Evolutionary conservation across 805 yeast species (phyloP).

Genomic region (Candida nonsorbophila): DNA sequence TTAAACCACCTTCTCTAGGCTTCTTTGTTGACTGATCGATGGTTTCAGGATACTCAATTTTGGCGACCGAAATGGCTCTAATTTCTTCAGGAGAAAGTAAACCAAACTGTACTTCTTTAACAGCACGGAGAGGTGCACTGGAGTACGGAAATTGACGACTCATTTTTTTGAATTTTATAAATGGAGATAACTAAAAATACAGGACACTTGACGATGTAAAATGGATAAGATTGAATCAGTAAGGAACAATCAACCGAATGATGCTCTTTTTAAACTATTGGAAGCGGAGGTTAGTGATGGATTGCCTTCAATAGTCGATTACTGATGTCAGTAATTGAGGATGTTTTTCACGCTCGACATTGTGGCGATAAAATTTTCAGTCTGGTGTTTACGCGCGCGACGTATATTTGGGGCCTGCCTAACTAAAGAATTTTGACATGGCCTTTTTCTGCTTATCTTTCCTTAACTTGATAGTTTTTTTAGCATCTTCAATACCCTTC

Average conservation of each 20-base stretch:
- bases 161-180: slow-evolving; percentile 15
- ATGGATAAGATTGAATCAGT: too few relatives aligned
- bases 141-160: slow-evolving; percentile 77
- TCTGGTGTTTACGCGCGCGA: not conserved
- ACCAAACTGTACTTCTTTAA: slow-evolving; percentile 98
- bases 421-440: slow-evolving; percentile 59
- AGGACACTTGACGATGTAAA: too few relatives aligned
- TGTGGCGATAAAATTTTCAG: too few relatives aligned
- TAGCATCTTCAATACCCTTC: slow-evolving; percentile 59
- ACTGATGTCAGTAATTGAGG: too few relatives aligned
- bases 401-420: slow-evolving; percentile 4
- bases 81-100: slow-evolving; percentile 93
- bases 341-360: too few relatives aligned
- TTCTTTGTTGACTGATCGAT: slow-evolving; percentile 96
- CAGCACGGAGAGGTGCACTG: slow-evolving; percentile 96
- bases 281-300: too few relatives aligned
- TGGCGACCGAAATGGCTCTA: slow-evolving; percentile 96
- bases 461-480: slow-evolving; percentile 45
- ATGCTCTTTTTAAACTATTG: too few relatives aligned
- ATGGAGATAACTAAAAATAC: too few relatives aligned
- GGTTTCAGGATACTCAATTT: slow-evolving; percentile 98
- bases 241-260: too few relatives aligned
- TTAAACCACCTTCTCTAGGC: slow-evolving; percentile 94
- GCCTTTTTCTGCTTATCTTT: slow-evolving; percentile 69
- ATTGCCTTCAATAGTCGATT: too few relatives aligned